Percentiles rank a stretch among this genome's conserved stretches.
Conservation (phyloP, 2,329 filamentous ascomycete genomes). For the Xylariomycetidae sp. region DNA sequence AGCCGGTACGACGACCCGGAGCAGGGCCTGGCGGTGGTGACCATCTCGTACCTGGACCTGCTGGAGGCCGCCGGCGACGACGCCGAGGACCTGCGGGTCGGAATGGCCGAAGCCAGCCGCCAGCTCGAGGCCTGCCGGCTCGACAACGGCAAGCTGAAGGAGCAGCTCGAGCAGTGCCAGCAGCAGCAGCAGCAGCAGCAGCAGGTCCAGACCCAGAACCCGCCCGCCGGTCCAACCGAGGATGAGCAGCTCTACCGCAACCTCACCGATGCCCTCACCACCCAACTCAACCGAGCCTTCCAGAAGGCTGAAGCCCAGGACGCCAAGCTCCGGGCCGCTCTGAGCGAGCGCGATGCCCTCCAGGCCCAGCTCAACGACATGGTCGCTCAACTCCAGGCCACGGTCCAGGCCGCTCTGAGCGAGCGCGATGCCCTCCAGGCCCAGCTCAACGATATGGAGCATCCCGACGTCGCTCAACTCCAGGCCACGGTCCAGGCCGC, state of each 20-base stretch:
- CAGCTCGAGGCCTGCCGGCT: no score
- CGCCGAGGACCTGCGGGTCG: conserved; percentile 5
- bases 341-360: neutral
- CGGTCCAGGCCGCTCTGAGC: neutral
- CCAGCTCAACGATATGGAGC: no score
- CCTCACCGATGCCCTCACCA: no score
- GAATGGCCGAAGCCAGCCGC: no score
- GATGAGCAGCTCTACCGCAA: no score
- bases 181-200: neutral
- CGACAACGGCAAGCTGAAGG: neutral
- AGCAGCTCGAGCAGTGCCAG: neutral
- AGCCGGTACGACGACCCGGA: neutral
- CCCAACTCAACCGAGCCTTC: no score
- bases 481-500: no score
- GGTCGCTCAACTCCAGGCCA: neutral
- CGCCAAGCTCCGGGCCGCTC: no score
- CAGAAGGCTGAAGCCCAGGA: no score
- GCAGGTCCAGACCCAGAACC: no score
- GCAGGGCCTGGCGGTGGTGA: conserved; percentile 1
- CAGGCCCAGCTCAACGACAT: neutral
- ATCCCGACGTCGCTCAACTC: no score
- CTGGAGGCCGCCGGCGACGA: conserved; percentile 3
- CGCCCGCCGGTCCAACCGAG: no score
- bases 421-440: neutral
- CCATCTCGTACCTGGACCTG: conserved; percentile 1